Percentiles rank a stretch among this genome's conserved stretches.
phyloP scores from a whole-genome alignment of 768 basidiomycete genomes.

The Rhizopogon vinicolor region DNA sequence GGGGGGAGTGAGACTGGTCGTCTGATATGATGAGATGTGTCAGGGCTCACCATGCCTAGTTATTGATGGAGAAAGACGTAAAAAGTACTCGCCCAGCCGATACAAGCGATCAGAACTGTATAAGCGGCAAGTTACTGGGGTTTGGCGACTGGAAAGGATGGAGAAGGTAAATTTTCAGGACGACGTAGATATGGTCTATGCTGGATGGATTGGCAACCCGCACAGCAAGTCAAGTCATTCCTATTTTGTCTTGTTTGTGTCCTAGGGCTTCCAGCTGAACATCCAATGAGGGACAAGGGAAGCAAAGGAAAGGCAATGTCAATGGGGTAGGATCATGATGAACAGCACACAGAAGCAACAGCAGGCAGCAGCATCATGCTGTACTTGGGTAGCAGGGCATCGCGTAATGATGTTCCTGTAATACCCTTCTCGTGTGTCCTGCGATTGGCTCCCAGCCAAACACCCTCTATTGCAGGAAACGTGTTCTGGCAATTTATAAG shows the following conservation, averaged over 20 bases:
- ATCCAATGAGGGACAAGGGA: no score
- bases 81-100: conserved; percentile 1
- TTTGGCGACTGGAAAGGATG: neutral
- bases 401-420: no score
- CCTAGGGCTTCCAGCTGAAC: neutral
- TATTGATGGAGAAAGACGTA: conserved; percentile 21
- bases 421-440: no score
- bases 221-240: conserved; percentile 2
- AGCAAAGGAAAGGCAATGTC: no score
- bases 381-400: no score
- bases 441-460: no score
- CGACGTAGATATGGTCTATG: conserved; percentile 3
- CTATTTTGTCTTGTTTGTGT: conserved; percentile 32
- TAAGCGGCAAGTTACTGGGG: neutral
- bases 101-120: neutral
- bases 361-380: no score
- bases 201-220: neutral
- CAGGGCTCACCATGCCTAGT: conserved; percentile 22
- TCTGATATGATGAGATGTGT: conserved; percentile 1
- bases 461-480: no score
- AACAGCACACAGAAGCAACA: no score
- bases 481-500: no score
- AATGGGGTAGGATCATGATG: no score
- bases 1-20: conserved; percentile 2
- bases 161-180: neutral